Conservation (phyloP, 75 land plant genomes). For the Cryptomeria japonica region DNA sequence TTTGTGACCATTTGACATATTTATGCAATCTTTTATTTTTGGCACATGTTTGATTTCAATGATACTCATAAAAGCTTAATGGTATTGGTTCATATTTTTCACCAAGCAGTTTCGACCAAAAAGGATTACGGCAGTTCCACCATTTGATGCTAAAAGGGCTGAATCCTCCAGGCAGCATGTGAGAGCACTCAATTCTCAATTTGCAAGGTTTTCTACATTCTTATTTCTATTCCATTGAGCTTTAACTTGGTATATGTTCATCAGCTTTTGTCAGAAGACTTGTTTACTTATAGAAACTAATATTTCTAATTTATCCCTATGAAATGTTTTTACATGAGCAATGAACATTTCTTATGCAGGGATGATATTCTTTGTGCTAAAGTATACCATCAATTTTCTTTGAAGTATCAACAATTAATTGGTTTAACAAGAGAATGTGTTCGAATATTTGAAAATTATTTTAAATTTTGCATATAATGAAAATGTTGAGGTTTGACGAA, state of each 20-base stretch:
- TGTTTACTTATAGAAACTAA: neutral
- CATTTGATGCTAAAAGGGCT: slow-evolving; percentile 48
- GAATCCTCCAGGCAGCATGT: slow-evolving; percentile 60
- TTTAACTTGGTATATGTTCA: slow-evolving; percentile 2
- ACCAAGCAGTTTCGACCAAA: slow-evolving; percentile 32
- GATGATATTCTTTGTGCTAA: slow-evolving; percentile 2
- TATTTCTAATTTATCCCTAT: neutral
- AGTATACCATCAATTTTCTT: neutral
- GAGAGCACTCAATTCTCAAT: slow-evolving; percentile 72
- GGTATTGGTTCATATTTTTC: neutral
- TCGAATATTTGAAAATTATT: neutral
- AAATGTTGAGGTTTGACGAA: neutral
- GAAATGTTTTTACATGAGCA: neutral
- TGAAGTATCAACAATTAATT: neutral
- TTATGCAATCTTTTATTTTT: neutral
- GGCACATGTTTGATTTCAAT: neutral
- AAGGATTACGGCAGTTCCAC: slow-evolving; percentile 23
- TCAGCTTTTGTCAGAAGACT: neutral
- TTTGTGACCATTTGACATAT: neutral
- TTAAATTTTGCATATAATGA: neutral
- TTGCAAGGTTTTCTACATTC: slow-evolving; percentile 49
- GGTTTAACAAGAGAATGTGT: neutral
- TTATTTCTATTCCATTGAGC: neutral
- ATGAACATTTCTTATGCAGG: neutral
- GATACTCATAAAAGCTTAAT: neutral